Conservation (phyloP, 495 filamentous ascomycete genomes). For the Neurospora sp. region DNA sequence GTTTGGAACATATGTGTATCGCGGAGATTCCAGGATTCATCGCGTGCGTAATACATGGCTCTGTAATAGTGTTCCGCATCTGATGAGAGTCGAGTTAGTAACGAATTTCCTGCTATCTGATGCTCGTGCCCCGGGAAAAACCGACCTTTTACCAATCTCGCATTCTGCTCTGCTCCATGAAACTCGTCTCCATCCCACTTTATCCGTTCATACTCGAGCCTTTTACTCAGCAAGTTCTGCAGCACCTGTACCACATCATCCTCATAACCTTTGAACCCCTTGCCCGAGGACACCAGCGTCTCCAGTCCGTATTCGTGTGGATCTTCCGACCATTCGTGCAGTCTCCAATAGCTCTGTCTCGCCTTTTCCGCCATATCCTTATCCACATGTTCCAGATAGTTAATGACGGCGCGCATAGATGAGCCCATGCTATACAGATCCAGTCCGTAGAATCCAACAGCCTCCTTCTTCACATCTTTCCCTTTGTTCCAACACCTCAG, state of each 20-base stretch:
- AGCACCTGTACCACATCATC: slow-evolving; percentile 38
- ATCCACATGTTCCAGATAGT: slow-evolving; percentile 44
- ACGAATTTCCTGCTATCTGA: not conserved
- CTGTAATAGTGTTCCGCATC: slow-evolving; percentile 51
- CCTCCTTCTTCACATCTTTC: slow-evolving; percentile 18
- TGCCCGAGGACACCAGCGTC: slow-evolving; percentile 20
- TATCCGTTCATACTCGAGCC: slow-evolving; percentile 33
- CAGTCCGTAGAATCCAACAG: slow-evolving; percentile 43
- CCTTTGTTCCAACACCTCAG: slow-evolving; percentile 36
- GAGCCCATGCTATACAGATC: slow-evolving; percentile 47
- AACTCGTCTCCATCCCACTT: slow-evolving; percentile 40
- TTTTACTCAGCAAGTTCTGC: slow-evolving; percentile 31
- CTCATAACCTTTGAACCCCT: slow-evolving; percentile 39
- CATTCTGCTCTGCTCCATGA: slow-evolving; percentile 47
- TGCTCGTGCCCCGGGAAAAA: not conserved
- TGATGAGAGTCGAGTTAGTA: not conserved
- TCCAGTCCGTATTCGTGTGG: slow-evolving; percentile 44
- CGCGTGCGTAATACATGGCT: slow-evolving; percentile 48
- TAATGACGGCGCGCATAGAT: slow-evolving; percentile 42
- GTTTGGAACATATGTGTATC: slow-evolving; percentile 52
- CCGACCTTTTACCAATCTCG: slow-evolving; percentile 37
- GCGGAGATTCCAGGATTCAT: slow-evolving; percentile 47
- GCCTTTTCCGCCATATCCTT: slow-evolving; percentile 36
- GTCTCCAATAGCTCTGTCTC: slow-evolving; percentile 34
- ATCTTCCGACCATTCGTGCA: slow-evolving; percentile 43